Conservation (phyloP, 306 rosid genomes). For the Ceratonia siliqua region DNA sequence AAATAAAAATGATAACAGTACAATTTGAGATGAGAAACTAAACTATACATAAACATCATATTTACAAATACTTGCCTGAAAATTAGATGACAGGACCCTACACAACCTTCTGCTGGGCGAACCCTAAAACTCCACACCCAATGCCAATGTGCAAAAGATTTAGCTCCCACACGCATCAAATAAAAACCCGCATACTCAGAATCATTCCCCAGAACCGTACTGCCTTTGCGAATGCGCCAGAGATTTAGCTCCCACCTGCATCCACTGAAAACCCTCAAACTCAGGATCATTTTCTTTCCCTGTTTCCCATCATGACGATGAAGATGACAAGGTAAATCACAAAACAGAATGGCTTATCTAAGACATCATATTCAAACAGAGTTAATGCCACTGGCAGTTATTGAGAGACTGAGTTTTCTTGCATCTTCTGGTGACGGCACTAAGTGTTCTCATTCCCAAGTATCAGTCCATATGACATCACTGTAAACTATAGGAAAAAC, state of each 20-base stretch:
- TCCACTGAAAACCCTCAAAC: slow-evolving; percentile 56
- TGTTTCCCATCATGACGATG: slow-evolving; percentile 28
- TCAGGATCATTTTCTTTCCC: slow-evolving; percentile 26
- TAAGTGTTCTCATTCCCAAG: background rate
- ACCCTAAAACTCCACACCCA: slow-evolving; percentile 28
- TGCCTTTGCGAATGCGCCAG: slow-evolving; percentile 25
- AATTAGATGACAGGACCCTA: slow-evolving; percentile 30
- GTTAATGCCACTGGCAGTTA: background rate
- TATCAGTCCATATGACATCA: too few species aligned
- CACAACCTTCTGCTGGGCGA: slow-evolving; percentile 44
- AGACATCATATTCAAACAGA: background rate
- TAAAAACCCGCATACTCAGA: slow-evolving; percentile 33
- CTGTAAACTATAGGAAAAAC: slow-evolving; percentile 5
- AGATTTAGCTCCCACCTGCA: slow-evolving; percentile 74
- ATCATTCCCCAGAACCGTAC: slow-evolving; percentile 20
- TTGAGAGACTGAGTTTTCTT: background rate
- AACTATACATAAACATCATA: slow-evolving; percentile 55
- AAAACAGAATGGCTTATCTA: background rate
- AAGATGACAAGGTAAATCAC: slow-evolving; percentile 28
- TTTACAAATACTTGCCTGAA: slow-evolving; percentile 55
- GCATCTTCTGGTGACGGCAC: slow-evolving; percentile 1
- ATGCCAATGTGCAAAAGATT: slow-evolving; percentile 23
- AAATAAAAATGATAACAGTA: slow-evolving; percentile 41
- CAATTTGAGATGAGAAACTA: slow-evolving; percentile 63
- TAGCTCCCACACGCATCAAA: slow-evolving; percentile 54